Percentiles rank a stretch among this genome's conserved stretches.
phyloP scores from a whole-genome alignment of 2,329 filamentous ascomycete genomes.

The Stemphylium vesicarium region DNA sequence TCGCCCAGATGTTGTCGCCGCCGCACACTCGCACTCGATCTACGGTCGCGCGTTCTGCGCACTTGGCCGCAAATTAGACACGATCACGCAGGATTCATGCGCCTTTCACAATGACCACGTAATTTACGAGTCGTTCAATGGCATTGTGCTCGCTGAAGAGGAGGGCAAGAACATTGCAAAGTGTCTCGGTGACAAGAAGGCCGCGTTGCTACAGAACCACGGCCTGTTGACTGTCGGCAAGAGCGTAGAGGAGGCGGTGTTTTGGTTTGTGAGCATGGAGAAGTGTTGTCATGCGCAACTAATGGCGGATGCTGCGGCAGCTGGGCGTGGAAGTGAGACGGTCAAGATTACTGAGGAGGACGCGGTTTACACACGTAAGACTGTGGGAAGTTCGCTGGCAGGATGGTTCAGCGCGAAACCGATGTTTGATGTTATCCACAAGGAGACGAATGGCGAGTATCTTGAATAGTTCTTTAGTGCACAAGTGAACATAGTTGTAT shows the following conservation, averaged over 20 bases:
- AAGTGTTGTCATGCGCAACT: conserved; percentile 62
- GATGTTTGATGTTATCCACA: conserved; percentile 72
- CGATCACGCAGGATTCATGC: conserved; percentile 64
- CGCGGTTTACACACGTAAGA: conserved; percentile 70
- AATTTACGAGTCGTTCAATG: conserved; percentile 61
- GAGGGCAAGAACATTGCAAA: conserved; percentile 61
- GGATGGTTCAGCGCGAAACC: conserved; percentile 75
- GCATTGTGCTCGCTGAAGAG: conserved; percentile 59
- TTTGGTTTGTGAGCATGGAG: conserved; percentile 62
- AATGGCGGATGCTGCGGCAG: conserved; percentile 62
- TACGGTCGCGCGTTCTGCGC: conserved; percentile 68
- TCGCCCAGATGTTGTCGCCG: conserved; percentile 64
- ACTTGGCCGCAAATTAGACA: conserved; percentile 65
- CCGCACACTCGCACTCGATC: conserved; percentile 65
- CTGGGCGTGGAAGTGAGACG: conserved; percentile 67
- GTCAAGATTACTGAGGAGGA: conserved; percentile 73
- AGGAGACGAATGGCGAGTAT: conserved; percentile 65
- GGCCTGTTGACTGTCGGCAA: conserved; percentile 59
- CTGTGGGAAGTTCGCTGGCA: conserved; percentile 65
- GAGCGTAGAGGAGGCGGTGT: conserved; percentile 59
- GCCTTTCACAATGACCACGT: conserved; percentile 61
- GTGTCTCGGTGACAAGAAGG: conserved; percentile 58
- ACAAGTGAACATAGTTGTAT: not conserved
- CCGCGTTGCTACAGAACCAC: conserved; percentile 61
- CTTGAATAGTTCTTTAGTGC: conserved; percentile 47